Base-by-base conservation (phyloP, 345 rosid species). In the Iberis pinnata region DNA sequence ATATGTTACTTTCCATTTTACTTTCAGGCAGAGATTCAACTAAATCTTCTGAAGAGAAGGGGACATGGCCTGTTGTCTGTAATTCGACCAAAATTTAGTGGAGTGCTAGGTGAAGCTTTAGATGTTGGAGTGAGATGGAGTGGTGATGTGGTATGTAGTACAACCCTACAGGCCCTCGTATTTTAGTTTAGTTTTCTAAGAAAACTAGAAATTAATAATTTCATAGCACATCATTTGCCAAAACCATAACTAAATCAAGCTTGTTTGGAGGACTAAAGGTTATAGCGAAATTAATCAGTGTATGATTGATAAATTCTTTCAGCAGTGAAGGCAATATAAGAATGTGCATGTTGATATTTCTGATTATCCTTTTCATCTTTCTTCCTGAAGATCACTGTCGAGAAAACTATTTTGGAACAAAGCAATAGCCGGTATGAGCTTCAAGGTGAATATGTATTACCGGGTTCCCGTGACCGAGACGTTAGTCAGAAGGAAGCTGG, bases 381-480 rank as follows among this genome's bases (percentile, higher is more conserved):
- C 24, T 51, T 63, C 42, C 20, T 65, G 59, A 58, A 90, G 98
- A 87, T 90, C 69, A 87, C 88, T 40, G 73, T 90, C 63, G 98
- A 90, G 76, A 90, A 87, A 79, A 78, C 92, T 74, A 70, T 90
- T 67, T 57, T 90, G 70, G 96, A 90, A 56, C 98, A 90, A 81
- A 69, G 64, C 63, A 81, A 72, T 67, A 90, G 98, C 72, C 76
- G 84, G 32, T 90, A 90, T 74, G 98, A 87, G 84, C 92, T 90
- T 79, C 98, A 90, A 80, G 98, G 96, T 13, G 98, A 90, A 80
- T 90, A 90, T 79, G 98, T 90, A 37, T 74, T 90, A 47, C 98
- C 98, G 63, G 98, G 98, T 26, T 78, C 81, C 56, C 79, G 97
- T 39, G 97, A 90, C 56, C 82, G 95, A 42, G 80, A 73, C 70